phyloP scores from a whole-genome alignment of 139 green algal species.

The Closterium sp. region DNA sequence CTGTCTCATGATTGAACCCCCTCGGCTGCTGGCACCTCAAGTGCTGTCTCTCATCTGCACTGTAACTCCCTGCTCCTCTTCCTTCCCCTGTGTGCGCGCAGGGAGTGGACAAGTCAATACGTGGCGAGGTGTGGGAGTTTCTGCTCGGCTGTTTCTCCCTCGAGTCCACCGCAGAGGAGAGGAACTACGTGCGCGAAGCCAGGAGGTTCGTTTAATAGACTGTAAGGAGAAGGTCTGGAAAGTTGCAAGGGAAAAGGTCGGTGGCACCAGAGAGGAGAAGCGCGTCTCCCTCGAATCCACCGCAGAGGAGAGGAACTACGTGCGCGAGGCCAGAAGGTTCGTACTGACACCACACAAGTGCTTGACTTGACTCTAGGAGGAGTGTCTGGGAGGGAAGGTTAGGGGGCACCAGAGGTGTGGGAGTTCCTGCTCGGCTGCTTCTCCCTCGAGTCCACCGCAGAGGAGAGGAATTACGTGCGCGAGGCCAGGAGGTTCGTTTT shows the following conservation, averaged over 20 bases:
- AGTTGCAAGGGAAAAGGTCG: too few relatives aligned
- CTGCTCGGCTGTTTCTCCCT: slow-evolving; percentile 18
- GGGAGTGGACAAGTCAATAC: slow-evolving; percentile 28
- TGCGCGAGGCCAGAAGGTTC: too few relatives aligned
- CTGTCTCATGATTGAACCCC: too few relatives aligned
- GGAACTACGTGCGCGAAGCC: slow-evolving; percentile 2
- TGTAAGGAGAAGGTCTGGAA: too few relatives aligned
- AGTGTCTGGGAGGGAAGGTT: background rate
- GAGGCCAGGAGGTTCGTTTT: slow-evolving; percentile 7
- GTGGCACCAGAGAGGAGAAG: too few relatives aligned
- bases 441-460: background rate
- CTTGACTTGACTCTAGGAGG: background rate
- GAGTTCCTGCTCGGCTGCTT: slow-evolving; percentile 23
- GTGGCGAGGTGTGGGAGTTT: slow-evolving; percentile 34
- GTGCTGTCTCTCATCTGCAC: too few relatives aligned
- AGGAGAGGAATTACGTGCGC: slow-evolving; percentile 7
- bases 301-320: too few relatives aligned
- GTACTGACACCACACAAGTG: too few relatives aligned
- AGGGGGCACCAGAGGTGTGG: slow-evolving; percentile 4
- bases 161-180: slow-evolving; percentile 7
- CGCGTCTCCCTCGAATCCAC: too few relatives aligned
- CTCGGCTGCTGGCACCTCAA: too few relatives aligned
- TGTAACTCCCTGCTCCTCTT: too few relatives aligned
- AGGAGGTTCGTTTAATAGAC: slow-evolving; percentile 21
- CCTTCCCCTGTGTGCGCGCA: background rate